Evolutionary conservation across 2,329 filamentous ascomycete genomes (phyloP), one percentile per base, ranked within the genome.

Genomic region (Colletotrichum sp.): DNA sequence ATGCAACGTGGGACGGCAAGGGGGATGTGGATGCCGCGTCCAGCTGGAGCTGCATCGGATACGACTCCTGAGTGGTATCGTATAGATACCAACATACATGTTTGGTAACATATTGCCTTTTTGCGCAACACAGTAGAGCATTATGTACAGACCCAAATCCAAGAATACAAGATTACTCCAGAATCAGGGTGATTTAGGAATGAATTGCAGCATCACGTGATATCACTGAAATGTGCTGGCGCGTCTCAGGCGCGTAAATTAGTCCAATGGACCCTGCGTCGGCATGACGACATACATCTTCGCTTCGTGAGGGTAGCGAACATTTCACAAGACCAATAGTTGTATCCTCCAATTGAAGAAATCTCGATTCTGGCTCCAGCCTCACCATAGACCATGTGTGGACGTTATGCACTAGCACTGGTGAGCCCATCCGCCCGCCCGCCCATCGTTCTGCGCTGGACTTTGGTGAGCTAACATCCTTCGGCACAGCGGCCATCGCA

Each of bases 401-500:
- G 84, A 72, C 80, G 79, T 83, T 85, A 83, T 81, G 86, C 76
- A 80, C 80, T 81, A 78, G 81, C 80, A 79, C 81, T 81, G 83
- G 85, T 82, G 84, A 82, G 79, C 84, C 76, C 8, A 68, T 16
- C 75, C 15, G 73, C 71, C 15, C 78, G 63, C 6, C 7, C 78
- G 63, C 5, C 7, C 2, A 12, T 6, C 21, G 34, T 21, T 30
- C 36, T 26, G 21, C 16, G n/a, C 69, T 80, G 7, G 16, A 26
- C 18, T 57, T 21, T 36, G 10, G 15, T 15, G 8, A 21, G 3
- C 64, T 76, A 65, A 76, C 34, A 16, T 49, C 10, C 24, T 18
- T 44, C 15, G 13, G 28, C 34, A 15, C 34, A 98, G 95, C 91
- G 95, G 77, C 93, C 95, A 44, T 93, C 93, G 28, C 93, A 95